Percentiles rank a stretch among this genome's conserved stretches.
Evolutionary conservation across 345 rosid genomes (phyloP).

Genomic region (Brassica nigra): DNA sequence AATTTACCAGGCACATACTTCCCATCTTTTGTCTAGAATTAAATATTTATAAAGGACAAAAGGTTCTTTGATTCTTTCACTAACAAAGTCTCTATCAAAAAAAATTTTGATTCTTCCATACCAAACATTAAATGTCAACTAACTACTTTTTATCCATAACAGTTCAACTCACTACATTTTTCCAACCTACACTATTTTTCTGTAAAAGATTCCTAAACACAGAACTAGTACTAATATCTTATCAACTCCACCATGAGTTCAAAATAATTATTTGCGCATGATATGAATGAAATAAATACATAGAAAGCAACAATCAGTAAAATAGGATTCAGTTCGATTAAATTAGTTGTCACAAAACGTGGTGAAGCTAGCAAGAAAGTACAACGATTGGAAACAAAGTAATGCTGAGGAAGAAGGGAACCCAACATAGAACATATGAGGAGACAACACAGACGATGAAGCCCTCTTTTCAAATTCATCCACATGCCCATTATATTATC

Average conservation of each 20-base stretch:
- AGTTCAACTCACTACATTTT: constrained; percentile 18
- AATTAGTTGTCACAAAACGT: constrained; percentile 9
- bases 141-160: constrained; percentile 7
- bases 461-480: constrained; percentile 37
- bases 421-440: constrained; percentile 62
- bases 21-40: constrained; percentile 10
- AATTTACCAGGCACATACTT: constrained; percentile 12
- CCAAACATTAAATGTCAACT: constrained; percentile 7
- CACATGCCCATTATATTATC: constrained; percentile 17
- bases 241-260: not conserved
- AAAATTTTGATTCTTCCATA: constrained; percentile 2
- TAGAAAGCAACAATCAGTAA: not conserved
- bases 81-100: constrained; percentile 7
- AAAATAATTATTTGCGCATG: not conserved
- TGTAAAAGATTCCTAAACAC: not conserved
- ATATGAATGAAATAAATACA: constrained; percentile 4
- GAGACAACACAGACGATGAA: constrained; percentile 64
- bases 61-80: constrained; percentile 33
- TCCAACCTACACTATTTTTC: not conserved
- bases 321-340: not conserved
- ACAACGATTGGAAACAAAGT: constrained; percentile 16
- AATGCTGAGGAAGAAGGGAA: constrained; percentile 62
- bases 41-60: constrained; percentile 19
- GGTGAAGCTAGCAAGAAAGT: constrained; percentile 2
- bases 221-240: not conserved